phyloP scores from a whole-genome alignment of 2,329 filamentous ascomycete species.

The Alternaria sp. region DNA sequence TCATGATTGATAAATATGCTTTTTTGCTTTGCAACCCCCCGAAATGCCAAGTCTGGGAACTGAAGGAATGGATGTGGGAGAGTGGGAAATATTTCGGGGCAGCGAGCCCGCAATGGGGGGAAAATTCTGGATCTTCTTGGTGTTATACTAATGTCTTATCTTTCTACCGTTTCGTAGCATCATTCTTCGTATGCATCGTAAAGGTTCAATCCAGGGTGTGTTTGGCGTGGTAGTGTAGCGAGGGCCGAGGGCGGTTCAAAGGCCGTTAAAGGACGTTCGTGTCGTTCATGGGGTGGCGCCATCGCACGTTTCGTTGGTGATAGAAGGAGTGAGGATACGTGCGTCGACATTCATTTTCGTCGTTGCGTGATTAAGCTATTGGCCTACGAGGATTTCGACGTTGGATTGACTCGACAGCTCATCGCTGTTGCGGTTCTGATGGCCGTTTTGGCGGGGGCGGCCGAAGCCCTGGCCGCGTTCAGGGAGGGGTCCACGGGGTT shows the following conservation, averaged over 20 bases:
- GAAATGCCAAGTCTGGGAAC: neutral
- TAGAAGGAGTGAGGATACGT: conserved; percentile 31
- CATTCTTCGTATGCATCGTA: conserved; percentile 51
- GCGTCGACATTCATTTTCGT: conserved; percentile 23
- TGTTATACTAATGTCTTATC: conserved; percentile 15
- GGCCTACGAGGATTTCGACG: conserved; percentile 69
- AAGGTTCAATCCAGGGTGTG: conserved; percentile 37
- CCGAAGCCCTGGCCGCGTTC: conserved; percentile 66
- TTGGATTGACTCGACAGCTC: conserved; percentile 66
- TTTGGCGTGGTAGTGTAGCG: conserved; percentile 8
- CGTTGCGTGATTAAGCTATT: conserved; percentile 39
- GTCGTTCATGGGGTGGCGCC: conserved; percentile 32
- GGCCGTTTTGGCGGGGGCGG: conserved; percentile 64
- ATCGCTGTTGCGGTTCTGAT: conserved; percentile 67
- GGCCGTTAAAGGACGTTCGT: conserved; percentile 43
- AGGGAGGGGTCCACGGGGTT: conserved; percentile 66
- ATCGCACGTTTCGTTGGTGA: conserved; percentile 25
- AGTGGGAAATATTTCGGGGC: conserved; percentile 14
- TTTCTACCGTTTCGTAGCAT: conserved; percentile 50
- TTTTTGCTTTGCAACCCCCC: neutral
- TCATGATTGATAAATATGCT: neutral
- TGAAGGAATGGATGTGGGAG: neutral
- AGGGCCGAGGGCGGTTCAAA: conserved; percentile 29
- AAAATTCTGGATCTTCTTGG: conserved; percentile 33
- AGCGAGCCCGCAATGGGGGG: conserved; percentile 31